Percentiles rank a stretch among this genome's conserved stretches.
These are phyloP conservation scores for Hypoxylon crocopeplum DNA, from an alignment of 495 filamentous ascomycete species.

Conservation along the genomic window DNA sequence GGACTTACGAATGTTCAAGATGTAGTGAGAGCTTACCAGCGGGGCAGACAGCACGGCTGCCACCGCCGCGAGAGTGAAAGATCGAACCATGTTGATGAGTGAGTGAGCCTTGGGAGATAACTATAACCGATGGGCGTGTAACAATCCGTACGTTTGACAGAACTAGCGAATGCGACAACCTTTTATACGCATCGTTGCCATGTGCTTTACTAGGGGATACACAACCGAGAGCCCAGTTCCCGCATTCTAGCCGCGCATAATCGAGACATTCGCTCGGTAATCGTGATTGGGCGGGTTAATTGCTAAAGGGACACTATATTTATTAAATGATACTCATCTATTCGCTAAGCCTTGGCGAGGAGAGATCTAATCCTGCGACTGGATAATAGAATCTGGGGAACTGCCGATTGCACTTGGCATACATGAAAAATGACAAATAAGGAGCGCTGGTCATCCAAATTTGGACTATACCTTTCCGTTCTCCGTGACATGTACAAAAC, in stretches of 20 bases:
- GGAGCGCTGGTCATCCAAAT: conserved; percentile 7
- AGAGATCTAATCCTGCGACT: conserved; percentile 12
- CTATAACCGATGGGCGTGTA: background rate
- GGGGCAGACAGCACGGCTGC: conserved; percentile 34
- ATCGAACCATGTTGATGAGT: conserved; percentile 39
- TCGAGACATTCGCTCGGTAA: conserved; percentile 18
- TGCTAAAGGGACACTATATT: conserved; percentile 1
- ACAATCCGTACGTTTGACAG: conserved; percentile 11
- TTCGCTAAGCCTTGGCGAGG: conserved; percentile 20
- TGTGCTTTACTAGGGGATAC: background rate
- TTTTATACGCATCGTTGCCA: conserved; percentile 17
- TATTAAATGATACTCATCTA: conserved; percentile 9
- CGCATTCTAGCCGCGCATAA: conserved; percentile 11
- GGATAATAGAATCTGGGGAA: conserved; percentile 29
- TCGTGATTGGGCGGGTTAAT: conserved; percentile 7
- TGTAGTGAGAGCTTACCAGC: conserved; percentile 47
- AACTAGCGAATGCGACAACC: conserved; percentile 8
- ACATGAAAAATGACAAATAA: conserved; percentile 18
- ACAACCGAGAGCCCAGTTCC: conserved; percentile 5
- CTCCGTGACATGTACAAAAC: conserved; percentile 13
- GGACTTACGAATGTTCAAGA: conserved; percentile 45
- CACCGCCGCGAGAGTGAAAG: conserved; percentile 35
- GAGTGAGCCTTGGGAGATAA: background rate
- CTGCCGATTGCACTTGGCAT: conserved; percentile 31
- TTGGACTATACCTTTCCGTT: conserved; percentile 11